These are phyloP conservation scores for Termitomyces sp. DNA, from an alignment of 768 basidiomycete genomes.

Conservation along the genomic window DNA sequence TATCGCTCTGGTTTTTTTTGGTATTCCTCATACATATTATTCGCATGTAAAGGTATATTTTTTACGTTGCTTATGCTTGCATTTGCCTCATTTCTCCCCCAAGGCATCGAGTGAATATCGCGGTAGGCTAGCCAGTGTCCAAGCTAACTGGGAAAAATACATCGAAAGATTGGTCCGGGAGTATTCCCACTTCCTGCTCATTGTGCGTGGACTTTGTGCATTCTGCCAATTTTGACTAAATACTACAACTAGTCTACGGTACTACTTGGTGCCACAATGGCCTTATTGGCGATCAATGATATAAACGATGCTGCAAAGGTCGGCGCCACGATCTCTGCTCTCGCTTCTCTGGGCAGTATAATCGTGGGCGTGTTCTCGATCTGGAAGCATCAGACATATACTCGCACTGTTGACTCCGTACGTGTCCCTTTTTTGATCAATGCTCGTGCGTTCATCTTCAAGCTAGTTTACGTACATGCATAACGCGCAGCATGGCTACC, in stretches of 20 bases:
- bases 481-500: constrained; percentile 41
- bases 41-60: constrained; percentile 38
- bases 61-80: neutral
- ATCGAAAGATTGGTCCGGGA: constrained; percentile 49
- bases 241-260: constrained; percentile 41
- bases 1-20: constrained; percentile 45
- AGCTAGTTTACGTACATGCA: constrained; percentile 51
- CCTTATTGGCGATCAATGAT: constrained; percentile 42
- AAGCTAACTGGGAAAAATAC: constrained; percentile 47
- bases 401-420: constrained; percentile 41
- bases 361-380: constrained; percentile 55
- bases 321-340: constrained; percentile 42
- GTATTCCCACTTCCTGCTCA: constrained; percentile 54
- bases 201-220: constrained; percentile 33
- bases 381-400: constrained; percentile 52
- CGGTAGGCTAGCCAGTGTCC: constrained; percentile 45
- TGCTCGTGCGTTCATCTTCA: neutral
- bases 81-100: neutral
- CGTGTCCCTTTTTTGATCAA: constrained; percentile 7
- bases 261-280: constrained; percentile 51
- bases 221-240: neutral
- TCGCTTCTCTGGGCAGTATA: constrained; percentile 52
- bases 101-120: constrained; percentile 44
- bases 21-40: constrained; percentile 50
- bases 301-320: constrained; percentile 33